phyloP scores from a whole-genome alignment of 495 filamentous ascomycete species.

The Penicillium paxilli region DNA sequence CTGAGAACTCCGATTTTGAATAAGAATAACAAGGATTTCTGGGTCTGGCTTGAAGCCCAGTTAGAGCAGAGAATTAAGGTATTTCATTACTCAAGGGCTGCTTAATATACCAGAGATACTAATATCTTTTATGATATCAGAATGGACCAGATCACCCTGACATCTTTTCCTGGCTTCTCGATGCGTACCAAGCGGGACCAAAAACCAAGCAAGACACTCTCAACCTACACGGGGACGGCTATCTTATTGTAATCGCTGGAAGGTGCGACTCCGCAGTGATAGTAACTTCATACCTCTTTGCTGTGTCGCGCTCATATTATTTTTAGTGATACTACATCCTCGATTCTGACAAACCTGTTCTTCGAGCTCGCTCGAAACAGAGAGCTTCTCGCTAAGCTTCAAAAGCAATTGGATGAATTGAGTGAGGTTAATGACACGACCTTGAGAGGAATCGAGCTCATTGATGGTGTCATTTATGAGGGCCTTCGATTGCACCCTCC shows the following conservation, averaged over 20 bases:
- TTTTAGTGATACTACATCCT: conserved; percentile 37
- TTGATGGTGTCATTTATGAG: conserved; percentile 57
- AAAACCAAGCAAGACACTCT: conserved; percentile 23
- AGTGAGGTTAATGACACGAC: too few species aligned
- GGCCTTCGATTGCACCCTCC: conserved; percentile 40
- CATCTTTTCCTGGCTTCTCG: conserved; percentile 34
- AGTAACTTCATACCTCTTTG: not conserved
- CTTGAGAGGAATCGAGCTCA: conserved; percentile 11
- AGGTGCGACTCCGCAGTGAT: too few species aligned
- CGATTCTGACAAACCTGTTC: conserved; percentile 32
- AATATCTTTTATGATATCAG: conserved; percentile 10
- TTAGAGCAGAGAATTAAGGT: conserved; percentile 14
- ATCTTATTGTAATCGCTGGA: conserved; percentile 42
- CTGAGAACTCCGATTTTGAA: conserved; percentile 27
- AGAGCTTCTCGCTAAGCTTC: conserved; percentile 22
- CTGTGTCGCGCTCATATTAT: too few species aligned
- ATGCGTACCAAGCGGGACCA: conserved; percentile 23
- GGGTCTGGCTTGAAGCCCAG: conserved; percentile 26
- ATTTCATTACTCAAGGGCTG: too few species aligned
- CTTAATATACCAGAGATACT: not conserved
- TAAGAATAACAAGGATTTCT: conserved; percentile 27
- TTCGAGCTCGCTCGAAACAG: conserved; percentile 31
- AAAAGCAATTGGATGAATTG: conserved; percentile 6
- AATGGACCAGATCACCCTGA: conserved; percentile 24
- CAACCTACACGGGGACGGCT: conserved; percentile 33